Conservation (phyloP, 108 stramenopile species). For the Aureococcus anophagefferens region DNA sequence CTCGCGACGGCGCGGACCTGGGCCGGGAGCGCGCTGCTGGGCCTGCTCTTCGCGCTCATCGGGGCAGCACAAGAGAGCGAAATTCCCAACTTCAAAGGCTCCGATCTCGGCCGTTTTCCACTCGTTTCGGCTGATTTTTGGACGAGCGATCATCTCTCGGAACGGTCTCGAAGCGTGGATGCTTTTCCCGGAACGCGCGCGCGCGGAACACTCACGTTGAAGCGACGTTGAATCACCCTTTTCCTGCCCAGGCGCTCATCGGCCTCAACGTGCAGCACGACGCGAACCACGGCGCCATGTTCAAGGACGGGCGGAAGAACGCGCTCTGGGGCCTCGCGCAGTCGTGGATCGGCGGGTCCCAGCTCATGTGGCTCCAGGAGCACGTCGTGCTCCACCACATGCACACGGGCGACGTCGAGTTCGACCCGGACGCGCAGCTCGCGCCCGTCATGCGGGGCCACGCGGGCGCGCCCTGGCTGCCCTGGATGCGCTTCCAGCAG, state of each 20-base stretch:
- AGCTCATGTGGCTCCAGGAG: constrained; percentile 22
- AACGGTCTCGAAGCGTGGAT: too few species aligned
- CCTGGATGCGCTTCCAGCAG: constrained; percentile 11
- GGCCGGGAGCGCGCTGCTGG: too few species aligned
- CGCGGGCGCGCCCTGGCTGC: not conserved
- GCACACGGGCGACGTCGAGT: constrained; percentile 2
- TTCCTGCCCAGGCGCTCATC: too few species aligned
- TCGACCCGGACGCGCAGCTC: constrained; percentile 17
- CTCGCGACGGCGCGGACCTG: too few species aligned
- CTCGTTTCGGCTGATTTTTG: too few species aligned
- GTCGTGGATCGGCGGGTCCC: constrained; percentile 24
- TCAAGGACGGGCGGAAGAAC: constrained; percentile 6
- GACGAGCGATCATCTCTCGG: too few species aligned
- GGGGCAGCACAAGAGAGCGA: too few species aligned
- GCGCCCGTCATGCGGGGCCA: not conserved
- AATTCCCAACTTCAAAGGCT: too few species aligned
- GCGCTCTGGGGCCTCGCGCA: constrained; percentile 14
- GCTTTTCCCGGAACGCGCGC: too few species aligned
- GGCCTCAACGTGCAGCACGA: constrained; percentile 83
- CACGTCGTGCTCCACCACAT: constrained; percentile 29
- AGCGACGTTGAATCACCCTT: too few species aligned
- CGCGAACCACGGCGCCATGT: constrained; percentile 72
- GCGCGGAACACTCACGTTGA: too few species aligned
- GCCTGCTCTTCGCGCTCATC: constrained; percentile 1
- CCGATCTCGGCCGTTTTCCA: too few species aligned